Evolutionary conservation across 2,329 filamentous ascomycete genomes (phyloP), one percentile per base, ranked within the genome.

Genomic region (Aspergillus proliferans): DNA sequence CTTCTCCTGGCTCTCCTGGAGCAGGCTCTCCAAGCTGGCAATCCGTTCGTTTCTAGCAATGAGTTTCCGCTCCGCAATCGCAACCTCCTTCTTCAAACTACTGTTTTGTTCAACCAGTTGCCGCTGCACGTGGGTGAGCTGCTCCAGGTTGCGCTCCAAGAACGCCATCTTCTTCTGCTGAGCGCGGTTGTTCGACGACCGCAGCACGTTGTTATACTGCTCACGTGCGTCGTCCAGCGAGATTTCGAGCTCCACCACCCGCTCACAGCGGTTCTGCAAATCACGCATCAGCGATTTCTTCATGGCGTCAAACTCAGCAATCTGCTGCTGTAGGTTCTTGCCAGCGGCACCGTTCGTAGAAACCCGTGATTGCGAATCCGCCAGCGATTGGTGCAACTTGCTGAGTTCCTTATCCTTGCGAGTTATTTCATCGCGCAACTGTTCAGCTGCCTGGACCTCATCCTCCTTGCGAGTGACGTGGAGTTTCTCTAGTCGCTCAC

Each of bases 131-230:
- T 95, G 89, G 3, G 93, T 98, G 47, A 98, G 80, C 72, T 98
- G 93, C 74, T 98, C 93, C 38, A 98, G 83, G 68, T 98, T 98
- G 66, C 93, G 86, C 76, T 98, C 93, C 45, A 98, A 76, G 80
- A 98, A 98, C 14, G 93, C 94, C 88, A 98, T 97, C 82, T 98
- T 98, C 86, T 98, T 98, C 74, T 98, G 93, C 76, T 98, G 93
- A 21, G 93, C 92, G 51, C 93, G 87, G 77, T 95, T 97, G 78
- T 98, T 98, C 58, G 89, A 95, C 45, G 89, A 93, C 49, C 92
- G 86, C 50, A 98, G 81, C 52, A 98, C 93, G 62, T 95, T 96
- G 78, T 98, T 97, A 76, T 98, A 98, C 74, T 98, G 93, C 76
- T 98, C 93, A 48, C 93, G 84, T 1, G 93, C 96, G 76, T 96